Conservation (phyloP, 306 rosid genomes). For the barrel medic (Medicago truncatula) region MtrunA17r5.0-ANR NC_053045.1:43214001-43214500, state of each 20-base stretch:
- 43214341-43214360: not conserved
- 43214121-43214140: not conserved
- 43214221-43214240: not conserved
- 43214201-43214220: no score
- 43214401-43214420: not conserved
- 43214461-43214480: not conserved
- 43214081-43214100: not conserved
- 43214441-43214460: not conserved
- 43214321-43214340: constrained; percentile 16
- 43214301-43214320: not conserved
- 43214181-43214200: not conserved
- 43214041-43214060: not conserved
- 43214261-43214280: constrained; percentile 9
- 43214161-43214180: not conserved
- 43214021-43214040: not conserved
- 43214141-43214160: not conserved
- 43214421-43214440: not conserved
- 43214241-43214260: not conserved
- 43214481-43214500: not conserved
- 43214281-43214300: not conserved
- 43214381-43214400: not conserved
- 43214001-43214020: not conserved
- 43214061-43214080: constrained; percentile 2
- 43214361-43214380: not conserved
- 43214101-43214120: not conserved